phyloP scores from a whole-genome alignment of 164 flowering plant species.

The Umbilicus rupestris region DNA sequence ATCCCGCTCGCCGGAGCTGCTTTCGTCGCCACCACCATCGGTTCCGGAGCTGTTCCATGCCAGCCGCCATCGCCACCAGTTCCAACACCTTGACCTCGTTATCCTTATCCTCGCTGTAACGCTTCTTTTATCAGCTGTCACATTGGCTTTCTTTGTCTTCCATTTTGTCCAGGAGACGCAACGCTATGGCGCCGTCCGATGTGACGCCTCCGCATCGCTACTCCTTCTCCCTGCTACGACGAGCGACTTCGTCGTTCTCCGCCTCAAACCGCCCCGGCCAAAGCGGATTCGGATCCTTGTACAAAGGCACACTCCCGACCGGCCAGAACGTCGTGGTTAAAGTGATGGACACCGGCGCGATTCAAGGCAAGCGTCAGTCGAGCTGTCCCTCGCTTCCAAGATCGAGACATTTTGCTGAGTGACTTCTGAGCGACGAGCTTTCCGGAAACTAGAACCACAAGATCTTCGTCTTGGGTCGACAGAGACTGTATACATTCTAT shows the following conservation, averaged over 20 bases:
- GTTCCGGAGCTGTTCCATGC: too few species aligned
- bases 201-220: constrained; percentile 41
- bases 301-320: constrained; percentile 38
- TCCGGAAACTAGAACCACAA: too few species aligned
- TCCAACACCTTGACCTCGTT: constrained; percentile 15
- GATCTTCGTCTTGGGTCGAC: too few species aligned
- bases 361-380: constrained; percentile 87
- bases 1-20: too few species aligned
- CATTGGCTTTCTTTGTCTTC: constrained; percentile 16
- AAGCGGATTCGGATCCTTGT: constrained; percentile 86
- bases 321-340: constrained; percentile 60
- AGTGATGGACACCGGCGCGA: constrained; percentile 57
- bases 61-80: constrained; percentile 12
- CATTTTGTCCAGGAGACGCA: constrained; percentile 38
- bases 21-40: too few species aligned
- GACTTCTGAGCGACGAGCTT: too few species aligned
- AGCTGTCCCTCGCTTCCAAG: constrained; percentile 43
- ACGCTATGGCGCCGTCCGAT: constrained; percentile 57
- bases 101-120: constrained; percentile 10
- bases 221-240: constrained; percentile 58
- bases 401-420: too few species aligned
- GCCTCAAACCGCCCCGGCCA: constrained; percentile 58
- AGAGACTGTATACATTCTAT: too few species aligned
- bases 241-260: constrained; percentile 60
- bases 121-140: constrained; percentile 6